Evolutionary conservation across 257 asterid genomes (phyloP).

Genomic region (Solanum dulcamara): DNA sequence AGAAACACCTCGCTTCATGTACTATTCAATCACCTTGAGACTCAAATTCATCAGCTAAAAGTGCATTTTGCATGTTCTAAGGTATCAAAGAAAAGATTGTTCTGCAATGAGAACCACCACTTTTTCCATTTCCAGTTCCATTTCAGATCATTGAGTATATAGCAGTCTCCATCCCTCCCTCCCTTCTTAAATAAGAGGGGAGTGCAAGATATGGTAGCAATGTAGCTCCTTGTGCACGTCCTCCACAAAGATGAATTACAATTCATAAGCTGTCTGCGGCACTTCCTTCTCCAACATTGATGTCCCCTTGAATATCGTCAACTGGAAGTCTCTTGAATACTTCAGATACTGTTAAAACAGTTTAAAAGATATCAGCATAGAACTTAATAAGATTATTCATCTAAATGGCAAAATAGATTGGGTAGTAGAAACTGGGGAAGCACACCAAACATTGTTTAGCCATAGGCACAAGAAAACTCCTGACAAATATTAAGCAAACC

Average conservation of each 20-base stretch:
- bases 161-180: neutral
- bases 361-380: neutral
- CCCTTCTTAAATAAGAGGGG: neutral
- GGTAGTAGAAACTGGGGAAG: neutral
- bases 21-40: neutral
- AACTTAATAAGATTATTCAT: neutral
- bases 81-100: neutral
- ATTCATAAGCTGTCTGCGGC: constrained; percentile 12
- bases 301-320: constrained; percentile 81
- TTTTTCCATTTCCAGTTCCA: neutral
- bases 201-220: neutral
- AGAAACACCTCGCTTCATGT: neutral
- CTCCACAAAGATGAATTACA: neutral
- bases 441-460: neutral
- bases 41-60: neutral
- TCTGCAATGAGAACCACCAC: neutral
- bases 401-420: neutral
- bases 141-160: neutral
- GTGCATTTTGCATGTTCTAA: neutral
- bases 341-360: constrained; percentile 5
- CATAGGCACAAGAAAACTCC: neutral
- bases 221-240: neutral
- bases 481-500: neutral
- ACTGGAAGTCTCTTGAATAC: constrained; percentile 67
- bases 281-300: constrained; percentile 82